Percentiles rank a stretch among this genome's conserved stretches.
Evolutionary conservation across 2,329 filamentous ascomycete species (phyloP).

Genomic region (Alternaria ventricosa): DNA sequence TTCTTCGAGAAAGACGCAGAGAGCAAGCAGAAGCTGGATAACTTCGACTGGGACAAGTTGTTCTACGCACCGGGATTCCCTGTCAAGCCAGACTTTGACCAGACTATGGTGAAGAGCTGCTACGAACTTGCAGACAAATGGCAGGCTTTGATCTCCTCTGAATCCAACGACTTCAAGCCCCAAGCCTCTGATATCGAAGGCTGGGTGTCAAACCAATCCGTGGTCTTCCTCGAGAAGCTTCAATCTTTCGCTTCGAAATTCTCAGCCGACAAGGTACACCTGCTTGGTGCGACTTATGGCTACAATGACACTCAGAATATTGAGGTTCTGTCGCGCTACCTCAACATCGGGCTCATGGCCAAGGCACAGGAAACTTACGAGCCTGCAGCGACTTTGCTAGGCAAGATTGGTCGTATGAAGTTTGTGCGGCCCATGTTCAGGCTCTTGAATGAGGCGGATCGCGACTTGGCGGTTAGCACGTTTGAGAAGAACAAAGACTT

Average conservation of each 20-base stretch:
- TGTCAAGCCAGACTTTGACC: constrained; percentile 90
- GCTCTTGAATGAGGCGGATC: constrained; percentile 75
- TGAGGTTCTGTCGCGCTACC: constrained; percentile 83
- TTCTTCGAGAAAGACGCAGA: constrained; percentile 78
- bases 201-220: constrained; percentile 85
- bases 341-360: constrained; percentile 77
- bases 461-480: constrained; percentile 75
- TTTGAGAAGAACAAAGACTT: constrained; percentile 90
- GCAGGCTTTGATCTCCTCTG: constrained; percentile 60
- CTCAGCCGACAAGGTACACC: constrained; percentile 67
- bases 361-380: constrained; percentile 72
- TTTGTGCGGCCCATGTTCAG: constrained; percentile 88
- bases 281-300: constrained; percentile 77
- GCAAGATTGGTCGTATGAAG: constrained; percentile 92
- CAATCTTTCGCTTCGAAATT: constrained; percentile 72
- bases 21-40: constrained; percentile 67
- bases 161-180: constrained; percentile 61
- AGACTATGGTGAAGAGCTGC: constrained; percentile 82
- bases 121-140: constrained; percentile 84
- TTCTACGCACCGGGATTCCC: constrained; percentile 91
- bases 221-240: constrained; percentile 86
- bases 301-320: constrained; percentile 77
- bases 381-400: constrained; percentile 76
- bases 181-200: constrained; percentile 70
- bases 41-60: constrained; percentile 87